phyloP scores from a whole-genome alignment of 257 asterid genomes.

The Solanum bulbocastanum region DNA sequence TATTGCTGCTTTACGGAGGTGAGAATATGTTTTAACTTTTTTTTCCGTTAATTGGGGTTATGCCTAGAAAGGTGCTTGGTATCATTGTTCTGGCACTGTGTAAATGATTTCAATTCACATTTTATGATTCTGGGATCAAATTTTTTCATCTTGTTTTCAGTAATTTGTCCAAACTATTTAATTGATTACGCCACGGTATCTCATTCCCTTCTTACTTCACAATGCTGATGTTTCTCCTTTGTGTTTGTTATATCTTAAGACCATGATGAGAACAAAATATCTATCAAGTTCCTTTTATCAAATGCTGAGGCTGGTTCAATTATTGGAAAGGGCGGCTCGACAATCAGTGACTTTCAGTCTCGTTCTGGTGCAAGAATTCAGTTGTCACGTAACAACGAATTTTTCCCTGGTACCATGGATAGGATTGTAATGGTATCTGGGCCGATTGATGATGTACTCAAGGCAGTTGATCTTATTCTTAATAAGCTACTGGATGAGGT shows the following conservation, averaged over 20 bases:
- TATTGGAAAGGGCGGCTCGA: conserved; percentile 93
- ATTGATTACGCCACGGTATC: not conserved
- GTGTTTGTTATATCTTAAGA: conserved; percentile 5
- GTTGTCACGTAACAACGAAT: conserved; percentile 73
- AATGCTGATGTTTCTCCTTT: not conserved
- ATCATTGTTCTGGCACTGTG: not conserved
- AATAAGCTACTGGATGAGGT: conserved; percentile 80
- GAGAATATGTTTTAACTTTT: not conserved
- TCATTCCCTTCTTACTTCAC: not conserved
- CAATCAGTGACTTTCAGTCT: conserved; percentile 80
- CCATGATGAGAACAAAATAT: conserved; percentile 68
- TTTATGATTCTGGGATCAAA: not conserved
- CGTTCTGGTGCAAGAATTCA: conserved; percentile 91
- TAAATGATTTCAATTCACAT: not conserved
- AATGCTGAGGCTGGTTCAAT: conserved; percentile 98
- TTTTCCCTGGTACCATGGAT: conserved; percentile 38
- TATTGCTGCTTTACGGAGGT: not conserved
- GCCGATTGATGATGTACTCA: conserved; percentile 47
- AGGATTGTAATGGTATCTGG: conserved; percentile 91
- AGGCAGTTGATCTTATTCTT: conserved; percentile 76
- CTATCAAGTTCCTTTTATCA: conserved; percentile 82
- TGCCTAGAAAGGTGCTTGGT: not conserved
- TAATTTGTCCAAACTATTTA: not conserved
- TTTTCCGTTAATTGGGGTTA: not conserved
- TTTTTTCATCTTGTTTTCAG: not conserved